A percentile compares a stretch with the other conserved stretches of the same genome.
Conservation (phyloP, 768 basidiomycete species). For the Kwoniella dendrophila region DNA sequence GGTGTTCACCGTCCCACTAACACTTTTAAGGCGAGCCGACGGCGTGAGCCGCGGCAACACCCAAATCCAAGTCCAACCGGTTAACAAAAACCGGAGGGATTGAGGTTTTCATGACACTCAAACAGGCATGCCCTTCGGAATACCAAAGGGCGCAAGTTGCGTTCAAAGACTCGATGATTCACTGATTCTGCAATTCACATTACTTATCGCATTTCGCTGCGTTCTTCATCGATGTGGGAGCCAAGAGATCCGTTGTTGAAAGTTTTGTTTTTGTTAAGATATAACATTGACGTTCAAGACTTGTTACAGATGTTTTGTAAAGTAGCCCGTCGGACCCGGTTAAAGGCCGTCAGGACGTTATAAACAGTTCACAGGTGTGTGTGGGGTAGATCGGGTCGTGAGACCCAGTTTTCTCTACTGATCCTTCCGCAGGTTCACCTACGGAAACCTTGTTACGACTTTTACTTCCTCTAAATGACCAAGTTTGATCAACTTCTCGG, state of each 20-base stretch:
- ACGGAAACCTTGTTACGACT: conserved; percentile 72
- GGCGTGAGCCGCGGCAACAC: conserved; percentile 48
- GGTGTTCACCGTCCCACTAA: conserved; percentile 36
- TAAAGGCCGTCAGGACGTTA: conserved; percentile 4
- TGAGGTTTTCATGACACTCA: conserved; percentile 64
- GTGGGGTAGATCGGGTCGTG: conserved; percentile 60
- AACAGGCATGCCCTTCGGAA: conserved; percentile 68
- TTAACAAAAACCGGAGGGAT: conserved; percentile 34
- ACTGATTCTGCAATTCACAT: conserved; percentile 74
- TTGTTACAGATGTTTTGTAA: conserved; percentile 37
- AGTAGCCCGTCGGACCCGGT: conserved; percentile 12
- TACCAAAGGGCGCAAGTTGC: conserved; percentile 76
- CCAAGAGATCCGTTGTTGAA: conserved; percentile 73
- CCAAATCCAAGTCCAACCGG: conserved; percentile 39
- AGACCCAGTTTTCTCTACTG: conserved; percentile 61
- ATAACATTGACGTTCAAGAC: conserved; percentile 48
- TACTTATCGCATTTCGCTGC: conserved; percentile 78
- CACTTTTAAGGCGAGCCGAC: conserved; percentile 21
- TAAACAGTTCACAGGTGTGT: conserved; percentile 61
- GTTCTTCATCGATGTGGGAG: conserved; percentile 79
- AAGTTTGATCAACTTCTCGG: conserved; percentile 72
- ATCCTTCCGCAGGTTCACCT: conserved; percentile 82
- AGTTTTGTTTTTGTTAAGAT: conserved; percentile 57
- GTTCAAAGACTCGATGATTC: conserved; percentile 60
- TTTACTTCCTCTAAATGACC: conserved; percentile 84